Evolutionary conservation across 2,329 filamentous ascomycete genomes (phyloP), one percentile per base, ranked within the genome.

Genomic region (Colletotrichum sp.): DNA sequence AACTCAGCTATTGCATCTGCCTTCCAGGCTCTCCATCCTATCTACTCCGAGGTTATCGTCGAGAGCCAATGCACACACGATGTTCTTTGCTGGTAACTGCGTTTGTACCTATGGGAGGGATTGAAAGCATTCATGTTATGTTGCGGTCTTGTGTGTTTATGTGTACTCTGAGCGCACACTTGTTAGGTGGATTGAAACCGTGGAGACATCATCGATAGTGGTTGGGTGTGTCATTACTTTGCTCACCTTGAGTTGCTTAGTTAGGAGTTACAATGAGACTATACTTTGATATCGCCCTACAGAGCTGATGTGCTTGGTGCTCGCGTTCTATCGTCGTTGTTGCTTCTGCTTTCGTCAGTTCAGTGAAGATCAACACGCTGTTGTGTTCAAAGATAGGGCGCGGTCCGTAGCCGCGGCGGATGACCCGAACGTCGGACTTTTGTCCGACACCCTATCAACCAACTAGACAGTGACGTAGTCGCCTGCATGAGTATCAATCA

Each of bases 11-110:
- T 78, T 3, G 72, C 70, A 21, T 71, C 76, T 13, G 71, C 76
- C 5, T 78, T 78, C 9, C 63, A 74, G 21, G 67, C 69, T 18
- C 71, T 78, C 8, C 72, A 77, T 24, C 76, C 76, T 12, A 62
- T 66, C 8, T 78, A 78, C 65, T 65, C 71, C 8, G 62, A 76
- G 18, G 62, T 78, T 6, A 55, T 75, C 24, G 60, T 78, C 26
- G 71, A 78, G 68, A 78, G 76, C 59, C 69, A 72, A 34, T 77
- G 76, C 30, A 71, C 75, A 4, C 52, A 60, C 8, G 59, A 70
- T 8, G 60, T 71, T 18, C 64, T 78, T 4, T 78, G 76, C 28
- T 68, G 68, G 70, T 77, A 55, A 39, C 5, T n/a, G 24, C 39
- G 32, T 21, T 52, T 21, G 44, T 52, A 52, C 44, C n/a, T 52